Conservation (phyloP, 2,329 filamentous ascomycete genomes). For the Botrytis aclada region DNA sequence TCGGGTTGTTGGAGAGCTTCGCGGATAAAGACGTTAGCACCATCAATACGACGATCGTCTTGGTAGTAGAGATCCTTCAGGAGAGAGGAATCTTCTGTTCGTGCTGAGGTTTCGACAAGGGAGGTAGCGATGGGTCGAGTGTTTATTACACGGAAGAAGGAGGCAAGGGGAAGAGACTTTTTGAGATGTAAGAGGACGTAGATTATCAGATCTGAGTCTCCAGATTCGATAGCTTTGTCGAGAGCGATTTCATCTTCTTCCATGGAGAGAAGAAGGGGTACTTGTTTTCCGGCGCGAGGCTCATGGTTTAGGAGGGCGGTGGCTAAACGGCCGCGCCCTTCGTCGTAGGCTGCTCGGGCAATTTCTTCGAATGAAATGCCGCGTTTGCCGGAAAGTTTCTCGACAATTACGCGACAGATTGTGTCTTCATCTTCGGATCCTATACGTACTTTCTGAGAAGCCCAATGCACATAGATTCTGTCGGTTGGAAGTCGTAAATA, state of each 20-base stretch:
- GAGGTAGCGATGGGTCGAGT: slow-evolving; percentile 80
- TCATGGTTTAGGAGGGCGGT: slow-evolving; percentile 92
- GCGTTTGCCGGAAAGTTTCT: slow-evolving; percentile 79
- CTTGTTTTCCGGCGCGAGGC: slow-evolving; percentile 90
- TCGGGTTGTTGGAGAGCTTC: slow-evolving; percentile 77
- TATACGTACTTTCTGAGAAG: slow-evolving; percentile 84
- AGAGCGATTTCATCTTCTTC: slow-evolving; percentile 93
- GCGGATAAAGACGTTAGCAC: slow-evolving; percentile 79
- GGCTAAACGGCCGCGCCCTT: slow-evolving; percentile 83
- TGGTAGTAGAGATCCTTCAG: slow-evolving; percentile 98
- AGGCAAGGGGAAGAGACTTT: slow-evolving; percentile 83
- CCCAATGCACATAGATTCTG: slow-evolving; percentile 95
- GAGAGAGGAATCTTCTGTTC: slow-evolving; percentile 71
- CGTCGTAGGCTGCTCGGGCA: slow-evolving; percentile 87
- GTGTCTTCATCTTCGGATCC: slow-evolving; percentile 83
- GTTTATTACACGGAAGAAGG: slow-evolving; percentile 91
- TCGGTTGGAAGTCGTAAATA: slow-evolving; percentile 85
- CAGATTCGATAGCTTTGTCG: slow-evolving; percentile 94
- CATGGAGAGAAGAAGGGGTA: slow-evolving; percentile 89
- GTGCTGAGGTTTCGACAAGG: slow-evolving; percentile 80
- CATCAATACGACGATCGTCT: slow-evolving; percentile 85
- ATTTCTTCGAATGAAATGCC: slow-evolving; percentile 97
- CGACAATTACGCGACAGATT: slow-evolving; percentile 82
- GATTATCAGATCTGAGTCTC: slow-evolving; percentile 89
- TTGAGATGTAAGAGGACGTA: slow-evolving; percentile 85